A percentile compares a stretch with the other conserved stretches of the same genome.
phyloP scores from a whole-genome alignment of 805 yeast species.

The Blastobotrys robertii region DNA sequence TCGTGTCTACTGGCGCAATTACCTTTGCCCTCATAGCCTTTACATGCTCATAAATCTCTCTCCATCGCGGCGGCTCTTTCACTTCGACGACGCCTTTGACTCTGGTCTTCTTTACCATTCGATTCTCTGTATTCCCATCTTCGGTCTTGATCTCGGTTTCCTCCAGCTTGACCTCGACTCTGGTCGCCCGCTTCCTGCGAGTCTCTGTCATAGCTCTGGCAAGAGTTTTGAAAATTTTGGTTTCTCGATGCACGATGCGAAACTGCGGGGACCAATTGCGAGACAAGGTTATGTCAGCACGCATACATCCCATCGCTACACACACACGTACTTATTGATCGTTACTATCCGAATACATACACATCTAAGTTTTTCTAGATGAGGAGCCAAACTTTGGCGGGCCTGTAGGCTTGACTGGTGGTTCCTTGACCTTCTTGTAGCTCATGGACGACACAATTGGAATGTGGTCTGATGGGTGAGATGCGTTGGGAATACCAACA shows the following conservation, averaged over 20 bases:
- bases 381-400: slow-evolving; percentile 15
- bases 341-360: background rate
- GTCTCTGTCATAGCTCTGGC: background rate
- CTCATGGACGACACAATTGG: slow-evolving; percentile 76
- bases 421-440: slow-evolving; percentile 33
- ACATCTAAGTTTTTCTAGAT: slow-evolving; percentile 10
- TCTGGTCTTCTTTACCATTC: background rate
- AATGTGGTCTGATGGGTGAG: slow-evolving; percentile 90
- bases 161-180: slow-evolving; percentile 1
- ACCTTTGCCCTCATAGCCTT: slow-evolving; percentile 56
- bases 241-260: background rate
- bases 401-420: slow-evolving; percentile 9
- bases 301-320: background rate
- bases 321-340: background rate
- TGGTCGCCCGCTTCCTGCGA: background rate
- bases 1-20: slow-evolving; percentile 76
- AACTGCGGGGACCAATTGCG: background rate
- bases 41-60: slow-evolving; percentile 26
- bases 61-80: slow-evolving; percentile 22
- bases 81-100: background rate
- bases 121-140: background rate
- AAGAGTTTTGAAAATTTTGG: background rate
- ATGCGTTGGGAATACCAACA: slow-evolving; percentile 90
- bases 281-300: too few relatives aligned
- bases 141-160: background rate